Conservation (phyloP, 2,329 filamentous ascomycete genomes). For the Elsinoe necatrix region DNA sequence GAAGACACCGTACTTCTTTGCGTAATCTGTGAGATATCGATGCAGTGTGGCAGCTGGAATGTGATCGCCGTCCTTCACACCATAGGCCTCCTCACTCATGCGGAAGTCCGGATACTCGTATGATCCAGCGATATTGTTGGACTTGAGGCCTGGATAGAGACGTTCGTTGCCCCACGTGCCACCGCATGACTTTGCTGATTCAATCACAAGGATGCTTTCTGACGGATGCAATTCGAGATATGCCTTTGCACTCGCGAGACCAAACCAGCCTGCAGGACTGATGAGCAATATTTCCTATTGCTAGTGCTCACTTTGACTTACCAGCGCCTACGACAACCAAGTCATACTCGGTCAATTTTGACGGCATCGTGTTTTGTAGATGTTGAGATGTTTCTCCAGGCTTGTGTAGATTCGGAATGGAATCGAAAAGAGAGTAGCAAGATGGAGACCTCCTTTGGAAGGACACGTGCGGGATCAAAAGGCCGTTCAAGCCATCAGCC, state of each 20-base stretch:
- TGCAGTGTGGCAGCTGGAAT: constrained; percentile 51
- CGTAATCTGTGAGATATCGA: constrained; percentile 50
- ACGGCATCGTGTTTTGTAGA: not conserved
- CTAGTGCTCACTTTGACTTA: constrained; percentile 24
- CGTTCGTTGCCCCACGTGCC: constrained; percentile 63
- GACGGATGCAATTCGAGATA: constrained; percentile 37
- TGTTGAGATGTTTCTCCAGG: not conserved
- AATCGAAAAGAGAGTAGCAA: not conserved
- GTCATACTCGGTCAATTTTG: constrained; percentile 20
- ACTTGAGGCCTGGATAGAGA: constrained; percentile 60
- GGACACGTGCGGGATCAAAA: not conserved
- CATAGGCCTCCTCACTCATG: constrained; percentile 46
- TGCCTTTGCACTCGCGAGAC: constrained; percentile 42
- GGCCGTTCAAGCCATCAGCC: constrained; percentile 1
- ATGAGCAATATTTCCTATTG: not conserved
- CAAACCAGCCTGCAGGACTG: constrained; percentile 32
- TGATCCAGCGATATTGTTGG: constrained; percentile 65
- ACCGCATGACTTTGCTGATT: constrained; percentile 42
- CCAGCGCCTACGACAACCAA: constrained; percentile 41
- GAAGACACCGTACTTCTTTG: constrained; percentile 44
- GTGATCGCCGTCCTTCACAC: constrained; percentile 46
- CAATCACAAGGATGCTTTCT: constrained; percentile 37
- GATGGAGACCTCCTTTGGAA: not conserved
- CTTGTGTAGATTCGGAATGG: not conserved
- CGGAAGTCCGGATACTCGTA: constrained; percentile 69